Evolutionary conservation across 2,329 filamentous ascomycete species (phyloP).

Genomic region (Bipolaris zeicola): DNA sequence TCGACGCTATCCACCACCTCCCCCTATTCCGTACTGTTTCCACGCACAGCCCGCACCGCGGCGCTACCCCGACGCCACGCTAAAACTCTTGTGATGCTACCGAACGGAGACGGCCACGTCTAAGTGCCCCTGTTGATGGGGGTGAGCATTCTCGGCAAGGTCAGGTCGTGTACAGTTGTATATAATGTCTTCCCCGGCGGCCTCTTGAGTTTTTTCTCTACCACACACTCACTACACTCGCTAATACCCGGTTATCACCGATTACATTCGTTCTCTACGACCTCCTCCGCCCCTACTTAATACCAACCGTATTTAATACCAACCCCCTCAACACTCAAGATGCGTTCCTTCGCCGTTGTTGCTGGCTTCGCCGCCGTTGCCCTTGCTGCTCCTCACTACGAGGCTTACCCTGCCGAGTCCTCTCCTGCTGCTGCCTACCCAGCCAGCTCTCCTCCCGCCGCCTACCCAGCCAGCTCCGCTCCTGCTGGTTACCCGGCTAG

Average conservation of each 20-base stretch:
- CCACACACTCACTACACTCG: slow-evolving; percentile 46
- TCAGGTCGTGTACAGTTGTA: slow-evolving; percentile 30
- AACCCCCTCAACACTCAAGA: slow-evolving; percentile 42
- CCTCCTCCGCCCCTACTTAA: slow-evolving; percentile 39
- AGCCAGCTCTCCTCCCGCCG: slow-evolving; percentile 1
- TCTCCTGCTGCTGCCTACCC: background rate
- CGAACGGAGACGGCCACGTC: slow-evolving; percentile 32
- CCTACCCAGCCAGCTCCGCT: slow-evolving; percentile 1
- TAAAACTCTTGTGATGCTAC: slow-evolving; percentile 23
- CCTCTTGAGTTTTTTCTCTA: slow-evolving; percentile 30
- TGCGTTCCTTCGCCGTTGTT: slow-evolving; percentile 46
- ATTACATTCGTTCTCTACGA: slow-evolving; percentile 50
- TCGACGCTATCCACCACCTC: slow-evolving; percentile 30
- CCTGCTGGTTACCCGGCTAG: slow-evolving; percentile 3
- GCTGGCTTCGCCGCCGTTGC: slow-evolving; percentile 40
- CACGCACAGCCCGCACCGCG: slow-evolving; percentile 27
- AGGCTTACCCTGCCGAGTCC: slow-evolving; percentile 12
- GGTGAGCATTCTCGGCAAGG: slow-evolving; percentile 32
- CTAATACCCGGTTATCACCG: slow-evolving; percentile 48
- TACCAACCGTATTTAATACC: slow-evolving; percentile 44
- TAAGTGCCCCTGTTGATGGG: slow-evolving; percentile 32
- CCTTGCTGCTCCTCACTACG: slow-evolving; percentile 29
- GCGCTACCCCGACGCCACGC: slow-evolving; percentile 38
- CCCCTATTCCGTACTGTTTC: slow-evolving; percentile 42
- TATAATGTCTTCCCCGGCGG: slow-evolving; percentile 44